Evolutionary conservation across 2,329 filamentous ascomycete species (phyloP), one percentile per base, ranked within the genome.

Genomic region (Colletotrichum tropicale): DNA sequence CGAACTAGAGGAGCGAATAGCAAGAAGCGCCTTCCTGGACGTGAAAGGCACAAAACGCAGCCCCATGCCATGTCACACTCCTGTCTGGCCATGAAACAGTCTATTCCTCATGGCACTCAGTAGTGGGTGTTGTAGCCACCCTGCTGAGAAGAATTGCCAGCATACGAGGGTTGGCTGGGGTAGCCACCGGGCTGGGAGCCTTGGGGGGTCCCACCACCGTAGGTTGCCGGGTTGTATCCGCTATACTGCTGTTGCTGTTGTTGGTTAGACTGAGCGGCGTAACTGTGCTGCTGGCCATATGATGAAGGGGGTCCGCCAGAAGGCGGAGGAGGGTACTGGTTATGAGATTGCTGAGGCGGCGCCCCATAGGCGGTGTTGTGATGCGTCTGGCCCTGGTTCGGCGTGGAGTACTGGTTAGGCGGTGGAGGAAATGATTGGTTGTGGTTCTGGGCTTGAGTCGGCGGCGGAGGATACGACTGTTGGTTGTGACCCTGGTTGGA

Each of bases 171-270:
- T 80, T 82, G 83, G 69, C 80, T 80, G 12, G 82, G 82, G 70
- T 85, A 86, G 34, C 81, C 83, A 78, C 83, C 82, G 34, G 69
- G 36, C 16, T 80, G 80, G 30, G 82, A 81, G 24, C 81, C 78
- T 32, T 80, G 78, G 30, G 80, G 80, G 34, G 81, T 78, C 21
- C 78, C 78, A 24, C 80, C 77, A 18, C 79, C 78, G 43, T 83
- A 81, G 8, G 81, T 83, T 12, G 81, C 81, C 28, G 79, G 70
- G 68, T 80, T 83, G 56, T 84, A 84, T 52, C 81, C 81, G n/a
- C 74, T 64, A 18, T 74, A 76, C 24, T 76, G 74, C 21, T 56
- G 21, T 73, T 77, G 70, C 65, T 72, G 68, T 9, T 80, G 76
- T 74, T 75, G 78, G 56, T 78, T 77, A 18, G 75, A 68, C n/a